Evolutionary conservation across 345 rosid genomes (phyloP).

Genomic region (Salix purpurea): DNA sequence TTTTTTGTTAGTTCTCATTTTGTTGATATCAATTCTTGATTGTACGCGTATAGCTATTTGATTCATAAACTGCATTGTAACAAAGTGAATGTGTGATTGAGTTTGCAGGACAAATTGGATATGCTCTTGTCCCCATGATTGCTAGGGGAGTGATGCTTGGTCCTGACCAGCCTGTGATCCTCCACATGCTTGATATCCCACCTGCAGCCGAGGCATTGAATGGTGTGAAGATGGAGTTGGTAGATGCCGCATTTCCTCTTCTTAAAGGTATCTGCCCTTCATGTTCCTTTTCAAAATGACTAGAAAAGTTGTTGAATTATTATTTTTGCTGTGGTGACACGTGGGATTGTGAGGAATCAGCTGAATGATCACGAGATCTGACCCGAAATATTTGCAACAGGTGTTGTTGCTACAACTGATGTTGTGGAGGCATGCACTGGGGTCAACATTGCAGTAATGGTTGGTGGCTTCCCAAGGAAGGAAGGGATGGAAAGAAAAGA

Average conservation of each 20-base stretch:
- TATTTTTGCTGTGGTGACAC: neutral
- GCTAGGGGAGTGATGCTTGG: conserved; percentile 99
- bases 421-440: conserved; percentile 94
- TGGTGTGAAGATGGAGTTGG: conserved; percentile 97
- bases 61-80: neutral
- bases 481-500: conserved; percentile 99
- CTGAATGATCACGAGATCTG: conserved; percentile 13
- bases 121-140: conserved; percentile 98
- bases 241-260: conserved; percentile 97
- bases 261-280: conserved; percentile 57
- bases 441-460: conserved; percentile 89
- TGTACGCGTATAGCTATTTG: neutral
- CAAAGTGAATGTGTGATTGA: conserved; percentile 3
- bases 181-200: conserved; percentile 98
- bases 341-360: neutral
- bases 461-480: conserved; percentile 98
- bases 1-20: neutral
- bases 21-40: neutral
- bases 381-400: conserved; percentile 34
- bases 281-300: neutral
- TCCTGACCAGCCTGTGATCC: conserved; percentile 94
- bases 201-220: conserved; percentile 96
- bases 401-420: conserved; percentile 97
- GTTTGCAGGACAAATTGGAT: conserved; percentile 92
- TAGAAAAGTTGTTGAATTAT: neutral